Evolutionary conservation across 2,329 filamentous ascomycete species (phyloP).

Genomic region (Fragosphaeria purpurea): DNA sequence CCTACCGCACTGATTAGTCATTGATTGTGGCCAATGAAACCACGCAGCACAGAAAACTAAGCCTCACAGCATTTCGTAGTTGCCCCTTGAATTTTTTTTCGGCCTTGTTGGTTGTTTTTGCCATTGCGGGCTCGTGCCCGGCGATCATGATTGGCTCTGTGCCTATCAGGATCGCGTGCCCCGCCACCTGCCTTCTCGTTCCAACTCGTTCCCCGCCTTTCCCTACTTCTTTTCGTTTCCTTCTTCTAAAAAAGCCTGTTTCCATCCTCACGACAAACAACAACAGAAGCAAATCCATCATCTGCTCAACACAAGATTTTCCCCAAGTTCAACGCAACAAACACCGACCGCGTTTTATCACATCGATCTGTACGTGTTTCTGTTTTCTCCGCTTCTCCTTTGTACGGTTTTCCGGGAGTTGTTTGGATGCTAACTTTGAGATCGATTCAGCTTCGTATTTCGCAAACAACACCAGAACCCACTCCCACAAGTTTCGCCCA

Average conservation of each 20-base stretch:
- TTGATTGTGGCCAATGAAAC: no score
- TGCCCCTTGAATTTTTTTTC: no score
- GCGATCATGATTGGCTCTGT: constrained; percentile 5
- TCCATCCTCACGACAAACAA: not conserved
- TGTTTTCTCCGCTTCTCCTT: no score
- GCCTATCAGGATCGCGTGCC: constrained; percentile 9
- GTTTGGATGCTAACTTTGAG: not conserved
- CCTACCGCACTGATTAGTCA: no score
- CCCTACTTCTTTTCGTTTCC: constrained; percentile 4
- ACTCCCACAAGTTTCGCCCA: constrained; percentile 12
- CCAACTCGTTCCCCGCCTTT: constrained; percentile 8
- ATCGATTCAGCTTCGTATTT: not conserved
- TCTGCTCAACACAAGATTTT: no score
- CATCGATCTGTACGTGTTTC: no score
- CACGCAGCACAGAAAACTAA: no score
- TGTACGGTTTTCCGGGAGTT: no score
- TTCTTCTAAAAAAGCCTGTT: not conserved
- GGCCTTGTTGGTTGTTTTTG: not conserved
- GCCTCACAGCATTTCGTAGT: no score
- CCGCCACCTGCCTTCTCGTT: constrained; percentile 10
- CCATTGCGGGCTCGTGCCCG: constrained; percentile 2
- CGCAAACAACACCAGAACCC: constrained; percentile 6
- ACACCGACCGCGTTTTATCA: no score
- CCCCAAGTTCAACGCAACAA: no score
- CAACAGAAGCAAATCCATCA: not conserved